Conservation (phyloP, 176 grass and related monocot genomes). For the Avena sativa region DNA sequence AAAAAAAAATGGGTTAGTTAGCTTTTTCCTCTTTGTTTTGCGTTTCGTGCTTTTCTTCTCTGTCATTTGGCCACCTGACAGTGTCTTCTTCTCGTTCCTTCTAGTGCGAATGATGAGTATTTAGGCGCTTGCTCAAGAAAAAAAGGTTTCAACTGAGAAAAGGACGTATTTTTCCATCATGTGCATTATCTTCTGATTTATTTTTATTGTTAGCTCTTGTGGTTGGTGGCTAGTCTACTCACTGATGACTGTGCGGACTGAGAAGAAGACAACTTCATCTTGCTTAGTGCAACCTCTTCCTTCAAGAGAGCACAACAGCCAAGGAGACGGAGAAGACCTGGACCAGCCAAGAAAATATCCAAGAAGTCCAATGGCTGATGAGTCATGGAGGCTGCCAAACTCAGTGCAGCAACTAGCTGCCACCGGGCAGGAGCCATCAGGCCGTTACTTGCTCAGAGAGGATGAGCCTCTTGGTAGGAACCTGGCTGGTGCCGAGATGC, state of each 20-base stretch:
- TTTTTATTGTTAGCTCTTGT: neutral
- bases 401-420: constrained; percentile 43
- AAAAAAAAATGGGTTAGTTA: neutral
- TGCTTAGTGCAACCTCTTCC: neutral
- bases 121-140: neutral
- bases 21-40: neutral
- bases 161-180: neutral
- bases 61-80: neutral
- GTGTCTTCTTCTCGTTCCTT: neutral
- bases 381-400: constrained; percentile 42
- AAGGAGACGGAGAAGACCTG: neutral
- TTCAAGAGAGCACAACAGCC: neutral
- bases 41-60: neutral
- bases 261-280: neutral
- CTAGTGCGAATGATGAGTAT: neutral
- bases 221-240: neutral
- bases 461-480: constrained; percentile 22
- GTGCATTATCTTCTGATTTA: neutral
- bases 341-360: neutral
- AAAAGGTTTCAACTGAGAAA: neutral
- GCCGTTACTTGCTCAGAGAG: constrained; percentile 36
- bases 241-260: neutral
- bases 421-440: constrained; percentile 29
- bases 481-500: constrained; percentile 23
- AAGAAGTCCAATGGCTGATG: constrained; percentile 33